Conservation (phyloP, 805 yeast species). For the Ogataea degrootiae region DNA sequence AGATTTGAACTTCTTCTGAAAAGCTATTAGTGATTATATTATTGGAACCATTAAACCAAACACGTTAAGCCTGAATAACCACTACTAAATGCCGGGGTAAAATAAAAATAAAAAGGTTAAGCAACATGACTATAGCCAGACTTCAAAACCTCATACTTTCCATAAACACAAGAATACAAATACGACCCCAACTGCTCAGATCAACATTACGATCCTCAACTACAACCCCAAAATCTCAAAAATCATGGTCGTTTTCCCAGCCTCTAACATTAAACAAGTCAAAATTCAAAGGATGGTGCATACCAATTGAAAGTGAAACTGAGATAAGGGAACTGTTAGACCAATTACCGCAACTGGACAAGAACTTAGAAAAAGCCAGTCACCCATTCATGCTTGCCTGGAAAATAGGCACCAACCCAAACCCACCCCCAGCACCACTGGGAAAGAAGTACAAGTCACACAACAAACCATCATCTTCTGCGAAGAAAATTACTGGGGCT, state of each 20-base stretch:
- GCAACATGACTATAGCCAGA: too few species aligned
- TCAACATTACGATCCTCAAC: neutral
- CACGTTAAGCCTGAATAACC: too few species aligned
- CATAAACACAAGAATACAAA: too few species aligned
- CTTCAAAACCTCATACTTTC: too few species aligned
- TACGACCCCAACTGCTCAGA: neutral
- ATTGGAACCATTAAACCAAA: too few species aligned
- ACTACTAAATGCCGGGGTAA: too few species aligned
- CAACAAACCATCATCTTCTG: neutral
- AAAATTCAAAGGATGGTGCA: conserved; percentile 61
- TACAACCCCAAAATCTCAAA: neutral
- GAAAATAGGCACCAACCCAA: conserved; percentile 35
- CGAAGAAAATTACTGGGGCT: too few species aligned
- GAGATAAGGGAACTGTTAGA: conserved; percentile 42
- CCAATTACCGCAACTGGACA: conserved; percentile 40
- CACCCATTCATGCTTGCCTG: conserved; percentile 77
- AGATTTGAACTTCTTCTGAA: too few species aligned
- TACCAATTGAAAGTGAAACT: conserved; percentile 31
- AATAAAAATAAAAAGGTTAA: too few species aligned
- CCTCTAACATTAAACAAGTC: conserved; percentile 50
- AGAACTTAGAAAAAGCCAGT: conserved; percentile 49
- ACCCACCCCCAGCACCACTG: neutral
- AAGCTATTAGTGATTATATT: too few species aligned
- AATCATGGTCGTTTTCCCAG: conserved; percentile 38
- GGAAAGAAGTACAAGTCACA: conserved; percentile 7